phyloP scores from a whole-genome alignment of 306 rosid species.

The Rosa lucieae region DNA sequence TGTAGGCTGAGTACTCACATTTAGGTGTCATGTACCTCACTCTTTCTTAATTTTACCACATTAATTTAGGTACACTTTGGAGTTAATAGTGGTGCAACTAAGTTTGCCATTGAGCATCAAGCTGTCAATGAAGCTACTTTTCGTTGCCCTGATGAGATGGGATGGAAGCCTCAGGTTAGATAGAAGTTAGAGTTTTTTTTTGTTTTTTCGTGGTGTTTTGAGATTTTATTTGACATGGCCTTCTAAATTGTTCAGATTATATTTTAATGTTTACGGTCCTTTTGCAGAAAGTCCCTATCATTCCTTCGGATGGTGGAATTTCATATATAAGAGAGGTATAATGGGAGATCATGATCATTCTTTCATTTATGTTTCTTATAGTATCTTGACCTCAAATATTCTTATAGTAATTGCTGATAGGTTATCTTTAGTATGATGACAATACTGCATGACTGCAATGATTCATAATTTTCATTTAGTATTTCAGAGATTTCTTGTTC shows the following conservation, averaged over 20 bases:
- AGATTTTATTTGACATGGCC: slow-evolving; percentile 6
- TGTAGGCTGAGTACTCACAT: background rate
- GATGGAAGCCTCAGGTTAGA: slow-evolving; percentile 96
- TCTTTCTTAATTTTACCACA: slow-evolving; percentile 16
- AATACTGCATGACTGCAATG: background rate
- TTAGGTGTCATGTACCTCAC: slow-evolving; percentile 7
- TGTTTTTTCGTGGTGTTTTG: background rate
- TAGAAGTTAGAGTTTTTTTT: background rate
- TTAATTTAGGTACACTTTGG: slow-evolving; percentile 83
- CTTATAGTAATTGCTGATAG: background rate
- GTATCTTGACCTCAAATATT: slow-evolving; percentile 13
- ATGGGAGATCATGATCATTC: slow-evolving; percentile 9
- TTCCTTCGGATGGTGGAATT: slow-evolving; percentile 73
- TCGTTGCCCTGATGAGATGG: slow-evolving; percentile 97
- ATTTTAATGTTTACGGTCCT: slow-evolving; percentile 14
- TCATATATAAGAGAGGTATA: slow-evolving; percentile 64
- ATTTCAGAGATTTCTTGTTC: slow-evolving; percentile 10
- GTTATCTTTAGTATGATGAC: background rate
- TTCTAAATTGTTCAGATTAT: slow-evolving; percentile 19
- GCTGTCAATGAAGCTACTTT: slow-evolving; percentile 94
- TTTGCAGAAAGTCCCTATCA: slow-evolving; percentile 84
- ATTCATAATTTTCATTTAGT: background rate
- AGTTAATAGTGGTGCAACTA: slow-evolving; percentile 90
- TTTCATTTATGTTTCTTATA: background rate
- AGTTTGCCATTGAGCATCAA: slow-evolving; percentile 91